Evolutionary conservation across 192 early-diverging fungal species (phyloP), one percentile per base, ranked within the genome.

Genomic region (Coemansia sp.): DNA sequence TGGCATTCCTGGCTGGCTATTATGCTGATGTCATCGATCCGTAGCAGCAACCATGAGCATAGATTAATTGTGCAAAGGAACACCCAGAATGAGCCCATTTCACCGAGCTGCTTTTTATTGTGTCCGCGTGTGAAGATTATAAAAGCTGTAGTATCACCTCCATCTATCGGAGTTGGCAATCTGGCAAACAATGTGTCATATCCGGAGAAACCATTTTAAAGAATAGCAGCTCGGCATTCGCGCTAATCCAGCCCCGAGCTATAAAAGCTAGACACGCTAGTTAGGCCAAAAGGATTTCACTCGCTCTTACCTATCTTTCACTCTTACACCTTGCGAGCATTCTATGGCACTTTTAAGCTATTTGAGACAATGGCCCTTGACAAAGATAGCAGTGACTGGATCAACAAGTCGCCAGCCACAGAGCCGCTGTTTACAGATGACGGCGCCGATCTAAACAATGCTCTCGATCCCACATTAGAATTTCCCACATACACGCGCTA

Each of bases 401-500:
- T n/a, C 14, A 6, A 14, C 51, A 26, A 31, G 24, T 21, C 35
- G 56, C 33, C 20, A 36, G 20, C 13, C 20, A 58, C 56, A 16
- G 34, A 36, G 1, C 18, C 28, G 5, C n/a, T 8, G 16, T 9
- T 34, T 8, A 18, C 20, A 10, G 56, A 34, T 34, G 56, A 21
- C 3, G 3, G 56, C 20, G 34, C 56, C 34, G 20, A 58, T 5
- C n/a, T 58, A 8, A 18, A 23, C 34, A 21, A 31, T 2, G 18
- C 3, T 1, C 56, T 10, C 8, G 57, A 48, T 58, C 57, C 40
- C 3, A 7, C 65, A 59, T 46, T 46, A 33, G 55, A 31, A 10
- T 70, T 70, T 37, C 71, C 71, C 5, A n/a, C 35, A 4, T 55
- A 73, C 40, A 80, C 74, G 16, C 69, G 78, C 16, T 80, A 72